A percentile compares a stretch with the other conserved stretches of the same genome.
phyloP scores from a whole-genome alignment of 1,139 yeast species.

The Arxiozyma slooffiae region DNA sequence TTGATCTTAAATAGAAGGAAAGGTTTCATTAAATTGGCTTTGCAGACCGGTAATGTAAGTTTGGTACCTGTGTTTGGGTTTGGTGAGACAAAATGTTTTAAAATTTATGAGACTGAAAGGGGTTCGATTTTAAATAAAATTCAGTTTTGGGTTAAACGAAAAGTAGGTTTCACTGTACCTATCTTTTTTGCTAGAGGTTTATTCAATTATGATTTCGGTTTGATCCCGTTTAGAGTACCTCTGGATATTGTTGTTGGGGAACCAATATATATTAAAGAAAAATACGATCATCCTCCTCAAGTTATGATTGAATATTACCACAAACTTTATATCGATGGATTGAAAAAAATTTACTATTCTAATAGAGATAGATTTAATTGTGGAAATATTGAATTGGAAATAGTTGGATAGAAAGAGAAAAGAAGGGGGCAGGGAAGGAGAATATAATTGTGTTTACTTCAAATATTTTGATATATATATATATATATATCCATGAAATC shows the following conservation, averaged over 20 bases:
- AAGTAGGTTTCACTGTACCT: conserved; percentile 77
- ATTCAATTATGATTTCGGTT: conserved; percentile 85
- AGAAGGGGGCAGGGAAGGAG: neutral
- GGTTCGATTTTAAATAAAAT: conserved; percentile 45
- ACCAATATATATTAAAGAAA: conserved; percentile 61
- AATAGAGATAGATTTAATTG: conserved; percentile 55
- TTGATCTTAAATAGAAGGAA: conserved; percentile 68
- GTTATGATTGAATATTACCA: conserved; percentile 64
- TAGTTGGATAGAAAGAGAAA: conserved; percentile 20
- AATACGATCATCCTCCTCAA: conserved; percentile 36
- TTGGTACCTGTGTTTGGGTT: conserved; percentile 86
- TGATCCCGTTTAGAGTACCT: conserved; percentile 76
- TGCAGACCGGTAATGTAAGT: conserved; percentile 65
- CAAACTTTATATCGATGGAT: conserved; percentile 52
- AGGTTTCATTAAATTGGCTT: conserved; percentile 82
- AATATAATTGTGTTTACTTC: neutral
- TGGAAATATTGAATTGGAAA: conserved; percentile 37
- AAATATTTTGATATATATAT: too few species aligned
- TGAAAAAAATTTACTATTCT: conserved; percentile 56
- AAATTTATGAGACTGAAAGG: conserved; percentile 47
- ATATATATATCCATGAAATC: neutral
- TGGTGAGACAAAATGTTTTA: conserved; percentile 81
- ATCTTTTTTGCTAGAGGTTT: conserved; percentile 88
- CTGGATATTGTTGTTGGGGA: conserved; percentile 72
- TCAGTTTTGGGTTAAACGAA: conserved; percentile 63